Base-by-base conservation (phyloP, 176 grass and related monocot genomes). In the Thinopyrum elongatum region DNA sequence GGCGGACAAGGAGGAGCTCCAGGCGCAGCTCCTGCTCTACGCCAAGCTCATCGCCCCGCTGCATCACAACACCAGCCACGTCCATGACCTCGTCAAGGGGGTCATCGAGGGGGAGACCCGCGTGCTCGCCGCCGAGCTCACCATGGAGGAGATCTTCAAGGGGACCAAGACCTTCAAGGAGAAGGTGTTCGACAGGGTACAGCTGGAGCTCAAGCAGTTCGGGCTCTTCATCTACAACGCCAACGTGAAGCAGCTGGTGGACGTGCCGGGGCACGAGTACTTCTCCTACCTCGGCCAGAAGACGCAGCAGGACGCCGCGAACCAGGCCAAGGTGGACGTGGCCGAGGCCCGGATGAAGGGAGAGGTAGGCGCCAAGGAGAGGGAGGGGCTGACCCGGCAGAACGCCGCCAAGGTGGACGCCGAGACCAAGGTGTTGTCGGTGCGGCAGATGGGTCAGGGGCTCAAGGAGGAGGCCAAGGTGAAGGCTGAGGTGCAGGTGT, bases 71-170 rank as follows among this genome's bases (percentile, higher is more conserved):
- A 57, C 6, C 53, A 75, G 26, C 77, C 94, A 97, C 87, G 92
- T 97, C 4, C 92, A 94, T 68, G 92, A 97, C n/a, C 90, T 97
- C 2, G 94, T 97, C 0, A 87, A 97, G 85, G 94, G 90, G 29
- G 86, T 97, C 16, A 94, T 97, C 62, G 94, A 97, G 92, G 92
- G 94, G 4, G 94, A 94, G 88, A 97, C 94, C 4, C 90, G 92
- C 21, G 92, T 97, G 60, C 88, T 94, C 5, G 92, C 94, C 4
- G 94, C 92, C 15, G 90, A 92, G 22, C 92, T 97, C 90, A 94
- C 94, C 53, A 94, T 97, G 94, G 92, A 97, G 88, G 92, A 93
- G 47, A 97, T 97, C 90, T 97, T 97, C 83, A 76, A 41, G 12
- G 94, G 94, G 21, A 97, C 94, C 55, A 97, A 97, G 80, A 58